A percentile compares a stretch with the other conserved stretches of the same genome.
Conservation (phyloP, 75 land plant species). For the Ceratopteris richardii region DNA sequence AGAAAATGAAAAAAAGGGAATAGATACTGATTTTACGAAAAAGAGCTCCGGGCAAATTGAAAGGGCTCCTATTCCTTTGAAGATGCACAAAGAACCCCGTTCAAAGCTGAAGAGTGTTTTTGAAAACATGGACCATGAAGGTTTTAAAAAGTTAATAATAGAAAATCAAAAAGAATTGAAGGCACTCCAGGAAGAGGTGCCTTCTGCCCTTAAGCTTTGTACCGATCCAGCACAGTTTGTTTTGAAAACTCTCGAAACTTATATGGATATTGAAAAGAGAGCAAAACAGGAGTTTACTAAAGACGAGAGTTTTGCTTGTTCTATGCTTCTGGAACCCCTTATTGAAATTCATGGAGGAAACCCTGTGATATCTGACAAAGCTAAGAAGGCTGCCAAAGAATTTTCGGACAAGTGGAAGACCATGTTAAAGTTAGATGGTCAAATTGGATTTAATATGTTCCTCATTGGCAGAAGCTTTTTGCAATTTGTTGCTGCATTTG, state of each 20-base stretch:
- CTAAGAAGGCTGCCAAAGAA: constrained; percentile 53
- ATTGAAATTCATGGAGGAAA: constrained; percentile 29
- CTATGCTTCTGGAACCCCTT: constrained; percentile 46
- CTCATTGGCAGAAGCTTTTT: constrained; percentile 46
- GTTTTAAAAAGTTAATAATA: constrained; percentile 41
- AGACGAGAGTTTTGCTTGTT: constrained; percentile 44
- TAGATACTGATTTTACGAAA: too few relatives aligned
- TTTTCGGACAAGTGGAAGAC: constrained; percentile 64
- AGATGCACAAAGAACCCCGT: constrained; percentile 23
- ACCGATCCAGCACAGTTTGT: constrained; percentile 62
- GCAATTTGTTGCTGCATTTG: constrained; percentile 50
- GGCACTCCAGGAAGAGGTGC: constrained; percentile 48
- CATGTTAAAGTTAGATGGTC: constrained; percentile 12
- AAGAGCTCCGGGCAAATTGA: too few relatives aligned
- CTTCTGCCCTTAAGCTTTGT: constrained; percentile 55
- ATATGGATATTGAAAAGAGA: constrained; percentile 33
- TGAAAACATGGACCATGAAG: constrained; percentile 69
- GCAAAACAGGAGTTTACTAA: constrained; percentile 16
- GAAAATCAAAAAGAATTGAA: constrained; percentile 44
- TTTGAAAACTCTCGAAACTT: constrained; percentile 56
- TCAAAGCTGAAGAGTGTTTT: constrained; percentile 46
- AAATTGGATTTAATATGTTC: constrained; percentile 29
- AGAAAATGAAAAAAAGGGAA: too few relatives aligned
- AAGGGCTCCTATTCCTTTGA: too few relatives aligned
- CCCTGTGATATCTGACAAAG: constrained; percentile 41